Base-by-base conservation (phyloP, 2,329 filamentous ascomycete species). In the Phialophora tarda region DNA sequence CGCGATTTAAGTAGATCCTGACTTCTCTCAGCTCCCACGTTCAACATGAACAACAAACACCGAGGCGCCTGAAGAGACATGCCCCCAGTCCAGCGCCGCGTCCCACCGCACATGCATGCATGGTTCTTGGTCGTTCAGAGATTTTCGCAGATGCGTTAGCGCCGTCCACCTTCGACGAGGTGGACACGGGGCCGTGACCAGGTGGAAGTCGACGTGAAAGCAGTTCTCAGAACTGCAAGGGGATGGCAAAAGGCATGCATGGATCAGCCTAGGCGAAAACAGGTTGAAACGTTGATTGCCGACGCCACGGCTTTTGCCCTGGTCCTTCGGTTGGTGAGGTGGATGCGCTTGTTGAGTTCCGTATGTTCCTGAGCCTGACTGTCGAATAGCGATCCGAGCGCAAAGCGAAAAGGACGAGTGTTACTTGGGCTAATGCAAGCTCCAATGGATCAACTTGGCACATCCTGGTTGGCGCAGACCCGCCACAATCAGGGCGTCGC, bases 301-400 rank as follows among this genome's bases (percentile, higher is more conserved):
- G 60, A 57, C 51, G 61, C 32, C 14, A 44, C 34, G 57, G 28
- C 26, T 34, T n/a, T 21, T 17, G 11, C 21, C 56, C 65, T 26
- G 67, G 28, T 17, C n/a, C 44, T 44, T 62, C n/a, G 63, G 21
- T 38, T 32, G 51, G 8, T 51, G 55, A 41, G 53, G 55, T 66
- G 65, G 64, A 64, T 64, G 55, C 23, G 48, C 32, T 58, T 63
- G 61, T 53, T 59, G 44, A 44, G 55, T 59, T 55, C 61, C 58
- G 62, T 54, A 58, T 41, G 34, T 64, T 34, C 54, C 60, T 59
- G 57, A 54, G 55, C 48, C 44, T 63, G 48, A 53, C 28, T 38
- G 41, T 64, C 70, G 59, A 72, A 72, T 72, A 58, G 67, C 24
- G 59, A 51, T n/a, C 24, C 57, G 66, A 72, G 69, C 71, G 71